Evolutionary conservation across 768 basidiomycete species (phyloP).

Genomic region (Macrocybe gigantea): DNA sequence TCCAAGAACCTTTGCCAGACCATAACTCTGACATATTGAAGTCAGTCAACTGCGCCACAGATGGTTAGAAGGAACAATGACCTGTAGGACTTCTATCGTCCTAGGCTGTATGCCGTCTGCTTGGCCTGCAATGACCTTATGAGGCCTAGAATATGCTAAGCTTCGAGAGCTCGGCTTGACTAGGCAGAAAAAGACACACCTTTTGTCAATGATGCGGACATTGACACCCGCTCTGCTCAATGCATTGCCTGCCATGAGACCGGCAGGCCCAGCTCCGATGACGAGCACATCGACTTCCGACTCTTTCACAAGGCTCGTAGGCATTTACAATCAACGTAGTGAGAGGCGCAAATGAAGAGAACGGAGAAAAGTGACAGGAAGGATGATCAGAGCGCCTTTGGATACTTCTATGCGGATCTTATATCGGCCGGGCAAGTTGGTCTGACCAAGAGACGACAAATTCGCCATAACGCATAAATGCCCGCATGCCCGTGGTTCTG

Average conservation of each 20-base stretch:
- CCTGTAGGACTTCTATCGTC: constrained; percentile 51
- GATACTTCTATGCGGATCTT: no score
- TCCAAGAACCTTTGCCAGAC: constrained; percentile 59
- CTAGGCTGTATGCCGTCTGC: constrained; percentile 58
- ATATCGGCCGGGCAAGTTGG: no score
- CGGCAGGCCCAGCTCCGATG: constrained; percentile 54
- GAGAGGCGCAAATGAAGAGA: background rate
- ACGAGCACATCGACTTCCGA: constrained; percentile 54
- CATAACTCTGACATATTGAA: constrained; percentile 54
- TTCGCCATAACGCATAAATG: no score
- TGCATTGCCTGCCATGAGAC: constrained; percentile 67
- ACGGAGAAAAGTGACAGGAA: constrained; percentile 1
- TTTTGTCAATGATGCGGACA: constrained; percentile 55
- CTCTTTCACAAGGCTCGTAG: constrained; percentile 20
- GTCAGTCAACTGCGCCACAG: background rate
- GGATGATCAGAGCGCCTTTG: no score
- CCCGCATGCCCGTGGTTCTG: no score
- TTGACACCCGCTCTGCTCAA: constrained; percentile 51
- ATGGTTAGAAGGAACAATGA: constrained; percentile 8
- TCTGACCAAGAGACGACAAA: no score
- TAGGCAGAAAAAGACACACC: constrained; percentile 23
- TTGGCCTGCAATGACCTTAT: constrained; percentile 46
- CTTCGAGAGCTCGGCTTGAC: background rate
- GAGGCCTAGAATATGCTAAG: constrained; percentile 27
- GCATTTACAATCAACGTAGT: constrained; percentile 9